Evolutionary conservation across 495 filamentous ascomycete genomes (phyloP), one percentile per base, ranked within the genome.

Genomic region (Xylaria venustula): DNA sequence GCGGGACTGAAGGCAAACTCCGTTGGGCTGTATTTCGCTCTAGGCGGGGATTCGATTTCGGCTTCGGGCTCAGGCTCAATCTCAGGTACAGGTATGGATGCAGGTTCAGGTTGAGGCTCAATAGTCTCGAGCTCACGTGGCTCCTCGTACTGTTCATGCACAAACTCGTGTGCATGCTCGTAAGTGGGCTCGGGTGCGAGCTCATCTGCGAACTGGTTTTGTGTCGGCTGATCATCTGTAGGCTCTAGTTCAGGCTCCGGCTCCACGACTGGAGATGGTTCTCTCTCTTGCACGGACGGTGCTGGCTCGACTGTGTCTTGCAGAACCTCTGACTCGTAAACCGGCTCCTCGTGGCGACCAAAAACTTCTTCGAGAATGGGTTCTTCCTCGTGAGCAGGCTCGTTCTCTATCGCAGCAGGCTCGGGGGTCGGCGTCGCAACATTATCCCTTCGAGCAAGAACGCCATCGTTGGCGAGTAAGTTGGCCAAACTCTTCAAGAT

Each of bases 401-500:
- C 12, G 34, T 40, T 22, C 9, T 45, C 45, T 4, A 34, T 34
- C 17, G 19, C 36, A 19, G 23, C 45, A 8, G 34, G 45, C 17
- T 60, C 57, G 2, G 25, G 48, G 22, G 45, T 19, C 11, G 25
- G 22, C 2, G 12, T 32, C 9, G 58, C 5, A 4, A 40, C 2
- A 2, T 14, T 7, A 28, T 60, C 40, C 34, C 28, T 17, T 23
- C 26, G 46, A 28, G 40, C n/a, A 9, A 25, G 50, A 28, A 25
- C 50, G 30, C 4, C 22, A 4, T 46, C 50, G 41, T 40, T 48
- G 15, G 58, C 7, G 1, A 61, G 58, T 4, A 61, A 0, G 9
- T 36, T 22, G 28, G 58, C 58, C 3, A 61, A 32, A 20, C 32
- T 61, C 41, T 53, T 61, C 37, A 61, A 14, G 26, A 61, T 15